Base-by-base conservation (phyloP, 371 early-diverging fungal species). In the Rhizomucor miehei region DNA sequence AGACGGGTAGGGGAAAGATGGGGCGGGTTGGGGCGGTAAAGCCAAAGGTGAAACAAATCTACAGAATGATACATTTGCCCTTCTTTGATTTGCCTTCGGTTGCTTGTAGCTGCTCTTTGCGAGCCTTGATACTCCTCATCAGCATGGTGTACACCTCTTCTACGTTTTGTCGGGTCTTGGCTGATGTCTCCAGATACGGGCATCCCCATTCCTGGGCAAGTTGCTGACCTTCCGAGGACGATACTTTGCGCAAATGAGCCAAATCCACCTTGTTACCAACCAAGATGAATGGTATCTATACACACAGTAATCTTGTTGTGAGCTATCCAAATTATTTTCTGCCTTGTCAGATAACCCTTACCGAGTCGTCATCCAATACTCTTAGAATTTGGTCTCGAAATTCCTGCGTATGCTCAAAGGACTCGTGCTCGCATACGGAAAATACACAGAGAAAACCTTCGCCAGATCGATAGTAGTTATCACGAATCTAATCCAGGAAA, bases 251-350 rank as follows among this genome's bases (percentile, higher is more conserved):
- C 11, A 78, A 59, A 46, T 80, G 79, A 16, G 72, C 73, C 66
- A 91, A 66, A 72, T 93, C 93, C n/a, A 77, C 77, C 75, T 93
- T 93, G 75, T 91, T 93, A 23, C 93, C 92, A 8, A 91, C 87
- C 29, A 91, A 69, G 29, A 93, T 79, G 62, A 91, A 88, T 14
- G 93, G 92, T 38, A 90, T 68, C 79, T 83, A 57, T n/a, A n/a
- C n/a, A n/a, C n/a, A n/a, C n/a, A n/a, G n/a, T n/a, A n/a, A n/a
- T n/a, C n/a, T n/a, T n/a, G n/a, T n/a, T n/a, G n/a, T n/a, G n/a
- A n/a, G n/a, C n/a, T n/a, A n/a, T n/a, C n/a, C n/a, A n/a, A n/a
- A n/a, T n/a, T n/a, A n/a, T n/a, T n/a, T n/a, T n/a, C n/a, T n/a
- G n/a, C n/a, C n/a, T n/a, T n/a, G n/a, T n/a, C n/a, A n/a, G n/a